Evolutionary conservation across 2,329 filamentous ascomycete species (phyloP).

Genomic region (Clarireedia hainanense): DNA sequence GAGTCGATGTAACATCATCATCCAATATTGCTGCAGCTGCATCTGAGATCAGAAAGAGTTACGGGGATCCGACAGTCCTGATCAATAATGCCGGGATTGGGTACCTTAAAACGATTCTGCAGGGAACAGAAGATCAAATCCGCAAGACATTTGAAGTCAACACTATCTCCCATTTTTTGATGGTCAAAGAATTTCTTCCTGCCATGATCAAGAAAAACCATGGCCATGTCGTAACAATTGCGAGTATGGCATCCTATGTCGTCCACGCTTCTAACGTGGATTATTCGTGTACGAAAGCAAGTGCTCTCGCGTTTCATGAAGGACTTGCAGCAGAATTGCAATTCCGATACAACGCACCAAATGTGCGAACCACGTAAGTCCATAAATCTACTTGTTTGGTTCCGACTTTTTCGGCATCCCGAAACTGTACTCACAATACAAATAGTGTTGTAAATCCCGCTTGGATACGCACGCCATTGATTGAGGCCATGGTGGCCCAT

Average conservation of each 20-base stretch:
- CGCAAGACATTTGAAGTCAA: constrained; percentile 65
- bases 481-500: constrained; percentile 42
- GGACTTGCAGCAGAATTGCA: constrained; percentile 50
- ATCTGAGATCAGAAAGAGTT: constrained; percentile 40
- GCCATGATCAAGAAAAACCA: constrained; percentile 56
- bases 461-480: constrained; percentile 52
- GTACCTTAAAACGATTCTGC: constrained; percentile 51
- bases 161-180: constrained; percentile 57
- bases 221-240: constrained; percentile 64
- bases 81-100: constrained; percentile 65
- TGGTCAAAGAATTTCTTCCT: constrained; percentile 58
- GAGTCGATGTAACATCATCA: constrained; percentile 58
- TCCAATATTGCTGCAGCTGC: constrained; percentile 44
- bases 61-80: constrained; percentile 60
- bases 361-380: constrained; percentile 40
- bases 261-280: constrained; percentile 39
- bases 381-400: background rate
- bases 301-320: constrained; percentile 60
- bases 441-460: constrained; percentile 52
- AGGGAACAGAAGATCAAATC: constrained; percentile 45
- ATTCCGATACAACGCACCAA: constrained; percentile 52
- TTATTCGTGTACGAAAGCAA: constrained; percentile 61
- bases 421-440: background rate
- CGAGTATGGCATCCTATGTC: constrained; percentile 34
- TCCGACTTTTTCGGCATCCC: background rate